Evolutionary conservation across 306 rosid species (phyloP).

Genomic region (Pachyrhizus erosus): DNA sequence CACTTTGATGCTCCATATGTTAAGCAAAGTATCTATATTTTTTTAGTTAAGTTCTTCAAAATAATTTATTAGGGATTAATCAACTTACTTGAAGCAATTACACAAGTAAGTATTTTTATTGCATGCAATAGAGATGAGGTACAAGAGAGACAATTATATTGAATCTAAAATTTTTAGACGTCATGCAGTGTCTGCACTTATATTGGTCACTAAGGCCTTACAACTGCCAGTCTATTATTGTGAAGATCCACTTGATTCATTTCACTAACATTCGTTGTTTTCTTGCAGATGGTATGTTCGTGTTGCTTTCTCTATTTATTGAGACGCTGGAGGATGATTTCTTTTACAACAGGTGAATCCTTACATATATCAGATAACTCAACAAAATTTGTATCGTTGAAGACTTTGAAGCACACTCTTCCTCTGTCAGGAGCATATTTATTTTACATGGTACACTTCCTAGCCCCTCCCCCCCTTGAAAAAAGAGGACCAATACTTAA

Average conservation of each 20-base stretch:
- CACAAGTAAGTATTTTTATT: background rate
- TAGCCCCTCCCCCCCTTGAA: background rate
- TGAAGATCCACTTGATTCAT: constrained; percentile 18
- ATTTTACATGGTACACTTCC: constrained; percentile 79
- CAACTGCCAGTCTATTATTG: constrained; percentile 18
- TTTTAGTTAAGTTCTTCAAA: background rate
- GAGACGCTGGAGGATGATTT: constrained; percentile 77
- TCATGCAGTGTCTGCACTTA: background rate
- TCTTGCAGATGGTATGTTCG: constrained; percentile 82
- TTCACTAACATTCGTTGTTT: constrained; percentile 37
- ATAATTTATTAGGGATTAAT: background rate
- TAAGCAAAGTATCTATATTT: background rate
- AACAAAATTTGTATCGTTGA: constrained; percentile 66
- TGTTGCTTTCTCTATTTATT: constrained; percentile 72
- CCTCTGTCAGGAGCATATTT: constrained; percentile 91
- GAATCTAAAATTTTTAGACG: constrained; percentile 5
- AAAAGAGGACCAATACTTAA: background rate
- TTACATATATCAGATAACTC: constrained; percentile 55
- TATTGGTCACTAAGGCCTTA: constrained; percentile 8
- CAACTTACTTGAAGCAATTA: constrained; percentile 15
- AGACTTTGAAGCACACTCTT: constrained; percentile 78
- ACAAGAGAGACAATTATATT: constrained; percentile 5
- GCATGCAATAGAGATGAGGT: constrained; percentile 12
- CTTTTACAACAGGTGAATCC: constrained; percentile 71
- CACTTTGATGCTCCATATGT: background rate